These are phyloP conservation scores for Trichoderma hamatum DNA, from an alignment of 2,329 filamentous ascomycete genomes.

Conservation along the genomic window DNA sequence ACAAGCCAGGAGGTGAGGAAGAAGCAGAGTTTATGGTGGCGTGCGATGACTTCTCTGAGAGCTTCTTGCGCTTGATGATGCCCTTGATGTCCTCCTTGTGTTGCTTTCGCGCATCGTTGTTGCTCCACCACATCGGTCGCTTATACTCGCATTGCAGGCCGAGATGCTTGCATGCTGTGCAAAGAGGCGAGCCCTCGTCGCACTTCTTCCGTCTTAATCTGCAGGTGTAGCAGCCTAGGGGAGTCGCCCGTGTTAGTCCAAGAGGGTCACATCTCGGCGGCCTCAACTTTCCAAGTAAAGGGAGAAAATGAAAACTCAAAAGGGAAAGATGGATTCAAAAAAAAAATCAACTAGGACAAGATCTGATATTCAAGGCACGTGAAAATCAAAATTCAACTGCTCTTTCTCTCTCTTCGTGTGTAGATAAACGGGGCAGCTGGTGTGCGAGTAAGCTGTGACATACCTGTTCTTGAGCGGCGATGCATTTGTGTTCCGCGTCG, in stretches of 20 bases:
- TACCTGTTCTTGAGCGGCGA: conserved; percentile 91
- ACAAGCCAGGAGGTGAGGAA: conserved; percentile 77
- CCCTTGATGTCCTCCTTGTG: conserved; percentile 97
- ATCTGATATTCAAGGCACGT: background rate
- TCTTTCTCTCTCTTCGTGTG: background rate
- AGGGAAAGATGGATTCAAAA: background rate
- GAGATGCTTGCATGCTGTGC: conserved; percentile 71
- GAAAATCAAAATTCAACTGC: background rate
- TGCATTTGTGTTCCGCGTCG: conserved; percentile 86
- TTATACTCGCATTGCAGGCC: conserved; percentile 94
- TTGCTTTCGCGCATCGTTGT: conserved; percentile 78
- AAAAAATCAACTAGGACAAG: background rate
- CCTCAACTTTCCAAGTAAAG: background rate
- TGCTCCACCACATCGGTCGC: conserved; percentile 96
- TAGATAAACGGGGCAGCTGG: background rate
- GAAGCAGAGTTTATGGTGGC: conserved; percentile 59
- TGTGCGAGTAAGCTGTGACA: conserved; percentile 42
- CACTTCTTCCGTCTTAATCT: conserved; percentile 70
- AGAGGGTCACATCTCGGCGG: background rate
- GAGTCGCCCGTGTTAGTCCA: background rate
- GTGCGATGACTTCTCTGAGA: conserved; percentile 75
- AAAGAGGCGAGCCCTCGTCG: conserved; percentile 65
- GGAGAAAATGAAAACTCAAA: background rate
- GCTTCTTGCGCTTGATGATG: conserved; percentile 96
- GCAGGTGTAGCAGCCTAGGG: conserved; percentile 68